Evolutionary conservation across 176 grass and related monocot species (phyloP), one percentile per base, ranked within the genome.

Genomic region (Aegilops longissima): DNA sequence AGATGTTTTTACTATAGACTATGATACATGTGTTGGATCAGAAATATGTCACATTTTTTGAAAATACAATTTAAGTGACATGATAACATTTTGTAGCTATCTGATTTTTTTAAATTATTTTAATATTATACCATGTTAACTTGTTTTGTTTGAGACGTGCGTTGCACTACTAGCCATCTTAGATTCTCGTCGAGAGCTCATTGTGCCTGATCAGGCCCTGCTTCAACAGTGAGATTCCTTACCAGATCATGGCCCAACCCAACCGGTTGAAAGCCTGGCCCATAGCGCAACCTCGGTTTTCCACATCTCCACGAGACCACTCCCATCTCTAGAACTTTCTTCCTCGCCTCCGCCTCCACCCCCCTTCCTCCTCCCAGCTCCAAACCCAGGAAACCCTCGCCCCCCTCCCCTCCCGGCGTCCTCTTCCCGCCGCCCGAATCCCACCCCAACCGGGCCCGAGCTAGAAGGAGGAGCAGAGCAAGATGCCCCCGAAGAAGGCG

Each of bases 401-500:
- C 59, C 6, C 51, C 20, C 9, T 51, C 54, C 51, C 20, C 9
- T 52, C 65, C 21, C 83, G 66, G 83, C 83, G 24, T 45, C 80
- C 70, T 61, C 49, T 86, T 42, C 56, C 73, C 77, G 64, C 61
- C 64, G 64, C 71, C 42, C 36, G 17, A 44, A 31, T 73, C 75
- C 56, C 72, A 45, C 30, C 36, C 66, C 61, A 31, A 25, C 38
- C 54, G 79, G 24, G 38, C 49, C 45, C 35, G 31, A 38, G 12
- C 18, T 11, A 40, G 38, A 61, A 56, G 45, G 13, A 66, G 39
- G 25, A 86, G 64, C 61, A 34, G 80, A 45, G 14, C 71, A 90
- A 24, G 90, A 99, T 99, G 97, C 97, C 97, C 42, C 97, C 97
- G 13, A 99, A 98, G 89, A 91, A 91, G 85, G 89, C 63, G 45